These are phyloP conservation scores for Viridothelium virens DNA, from an alignment of 495 filamentous ascomycete genomes.

Conservation along the genomic window DNA sequence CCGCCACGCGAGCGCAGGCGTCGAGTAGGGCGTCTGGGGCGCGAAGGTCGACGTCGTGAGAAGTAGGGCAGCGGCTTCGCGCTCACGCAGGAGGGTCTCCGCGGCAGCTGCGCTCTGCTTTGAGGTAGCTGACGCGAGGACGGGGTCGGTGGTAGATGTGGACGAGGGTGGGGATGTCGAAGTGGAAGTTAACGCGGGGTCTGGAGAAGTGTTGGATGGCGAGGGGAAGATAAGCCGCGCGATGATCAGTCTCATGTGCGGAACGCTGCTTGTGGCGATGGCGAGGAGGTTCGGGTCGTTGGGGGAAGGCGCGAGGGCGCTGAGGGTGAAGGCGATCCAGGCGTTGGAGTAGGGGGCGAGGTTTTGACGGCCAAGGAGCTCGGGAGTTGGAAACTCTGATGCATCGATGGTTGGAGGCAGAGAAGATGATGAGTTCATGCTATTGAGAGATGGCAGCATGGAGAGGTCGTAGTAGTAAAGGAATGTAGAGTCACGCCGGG, in stretches of 20 bases:
- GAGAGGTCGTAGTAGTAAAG: conserved; percentile 52
- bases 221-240: conserved; percentile 51
- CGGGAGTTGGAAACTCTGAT: conserved; percentile 27
- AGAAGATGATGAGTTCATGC: background rate
- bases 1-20: conserved; percentile 57
- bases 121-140: background rate
- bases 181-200: background rate
- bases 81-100: conserved; percentile 45
- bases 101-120: conserved; percentile 45
- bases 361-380: conserved; percentile 49
- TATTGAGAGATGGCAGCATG: background rate
- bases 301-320: conserved; percentile 50
- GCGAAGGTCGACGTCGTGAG: conserved; percentile 54
- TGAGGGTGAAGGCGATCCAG: conserved; percentile 58
- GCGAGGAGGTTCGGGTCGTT: conserved; percentile 49
- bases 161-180: conserved; percentile 11
- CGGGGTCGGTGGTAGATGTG: conserved; percentile 5
- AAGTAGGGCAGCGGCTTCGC: conserved; percentile 53
- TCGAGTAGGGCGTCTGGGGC: conserved; percentile 61
- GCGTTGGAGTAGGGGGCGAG: conserved; percentile 57
- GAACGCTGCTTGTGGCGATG: conserved; percentile 53
- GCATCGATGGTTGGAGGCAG: background rate
- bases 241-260: conserved; percentile 60
- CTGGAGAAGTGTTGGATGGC: background rate
- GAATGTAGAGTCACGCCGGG: conserved; percentile 53